Percentiles rank a stretch among this genome's conserved stretches.
Conservation (phyloP, 2,329 filamentous ascomycete genomes). For the Cladosporium phlei region DNA sequence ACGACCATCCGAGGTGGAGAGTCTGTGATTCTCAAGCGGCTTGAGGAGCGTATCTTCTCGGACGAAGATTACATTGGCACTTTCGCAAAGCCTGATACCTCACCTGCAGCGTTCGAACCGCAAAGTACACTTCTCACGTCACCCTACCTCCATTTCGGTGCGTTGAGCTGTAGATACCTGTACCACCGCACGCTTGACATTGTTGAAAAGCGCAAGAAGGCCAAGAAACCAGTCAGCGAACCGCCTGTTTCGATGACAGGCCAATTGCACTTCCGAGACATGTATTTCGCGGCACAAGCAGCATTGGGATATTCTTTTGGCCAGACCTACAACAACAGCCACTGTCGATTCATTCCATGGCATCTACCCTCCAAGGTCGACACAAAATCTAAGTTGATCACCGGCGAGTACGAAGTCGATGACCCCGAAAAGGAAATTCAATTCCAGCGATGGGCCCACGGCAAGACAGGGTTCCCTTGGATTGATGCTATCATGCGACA, state of each 20-base stretch:
- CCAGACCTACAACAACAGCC: conserved; percentile 60
- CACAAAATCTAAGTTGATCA: conserved; percentile 45
- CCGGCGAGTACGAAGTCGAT: conserved; percentile 61
- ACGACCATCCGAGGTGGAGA: conserved; percentile 69
- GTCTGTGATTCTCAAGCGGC: conserved; percentile 53
- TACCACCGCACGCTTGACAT: conserved; percentile 67
- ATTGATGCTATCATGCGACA: conserved; percentile 79
- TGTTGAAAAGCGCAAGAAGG: conserved; percentile 53
- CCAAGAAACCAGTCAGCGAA: conserved; percentile 46
- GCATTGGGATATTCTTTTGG: conserved; percentile 59
- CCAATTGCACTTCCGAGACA: conserved; percentile 72
- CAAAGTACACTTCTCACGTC: conserved; percentile 70
- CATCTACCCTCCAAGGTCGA: conserved; percentile 62
- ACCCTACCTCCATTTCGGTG: conserved; percentile 70
- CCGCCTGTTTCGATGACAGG: conserved; percentile 67
- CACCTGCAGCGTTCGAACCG: conserved; percentile 67
- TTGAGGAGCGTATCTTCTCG: conserved; percentile 53
- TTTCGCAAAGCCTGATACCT: conserved; percentile 72
- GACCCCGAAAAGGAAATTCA: conserved; percentile 57
- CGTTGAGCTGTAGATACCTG: conserved; percentile 64
- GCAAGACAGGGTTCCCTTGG: conserved; percentile 71
- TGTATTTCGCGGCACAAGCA: conserved; percentile 77
- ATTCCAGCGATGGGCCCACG: conserved; percentile 65
- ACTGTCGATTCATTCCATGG: conserved; percentile 74
- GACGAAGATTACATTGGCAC: conserved; percentile 65